phyloP scores from a whole-genome alignment of 2,329 filamentous ascomycete species.

The Diaporthe destruens region DNA sequence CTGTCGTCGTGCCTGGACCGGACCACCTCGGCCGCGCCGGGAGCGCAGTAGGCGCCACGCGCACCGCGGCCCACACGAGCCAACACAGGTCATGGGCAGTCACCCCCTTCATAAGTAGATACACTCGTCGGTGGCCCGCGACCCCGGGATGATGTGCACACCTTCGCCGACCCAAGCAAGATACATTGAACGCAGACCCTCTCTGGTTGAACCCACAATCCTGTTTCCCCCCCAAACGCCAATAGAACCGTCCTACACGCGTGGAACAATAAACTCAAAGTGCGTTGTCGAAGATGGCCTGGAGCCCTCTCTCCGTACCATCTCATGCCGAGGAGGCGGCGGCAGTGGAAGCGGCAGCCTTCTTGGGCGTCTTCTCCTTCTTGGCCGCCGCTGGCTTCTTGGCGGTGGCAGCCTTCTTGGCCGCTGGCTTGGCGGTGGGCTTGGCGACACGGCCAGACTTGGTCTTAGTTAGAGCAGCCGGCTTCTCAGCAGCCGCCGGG shows the following conservation, averaged over 20 bases:
- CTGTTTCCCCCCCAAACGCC: constrained; percentile 51
- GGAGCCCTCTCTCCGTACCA: constrained; percentile 41
- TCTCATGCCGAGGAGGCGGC: constrained; percentile 35
- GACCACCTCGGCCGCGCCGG: constrained; percentile 16
- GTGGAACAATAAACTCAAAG: constrained; percentile 50
- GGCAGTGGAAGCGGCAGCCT: constrained; percentile 44
- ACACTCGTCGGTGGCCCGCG: constrained; percentile 47
- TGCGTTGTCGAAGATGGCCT: constrained; percentile 45
- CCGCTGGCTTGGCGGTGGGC: constrained; percentile 63
- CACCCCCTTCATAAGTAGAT: constrained; percentile 45
- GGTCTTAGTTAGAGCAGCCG: constrained; percentile 80
- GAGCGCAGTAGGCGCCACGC: not conserved
- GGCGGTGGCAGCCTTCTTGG: constrained; percentile 58
- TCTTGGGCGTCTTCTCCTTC: constrained; percentile 59
- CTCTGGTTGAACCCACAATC: constrained; percentile 47
- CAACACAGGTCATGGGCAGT: constrained; percentile 27
- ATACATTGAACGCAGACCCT: constrained; percentile 42
- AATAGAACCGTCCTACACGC: constrained; percentile 47
- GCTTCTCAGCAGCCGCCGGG: constrained; percentile 76
- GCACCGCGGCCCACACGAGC: constrained; percentile 10
- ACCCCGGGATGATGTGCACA: constrained; percentile 29
- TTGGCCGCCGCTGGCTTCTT: constrained; percentile 58
- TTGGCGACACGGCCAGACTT: constrained; percentile 90
- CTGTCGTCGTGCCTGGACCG: constrained; percentile 11
- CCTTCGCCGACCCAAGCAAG: constrained; percentile 40